Evolutionary conservation across 139 green algal genomes (phyloP).

Genomic region (Yamagishiella unicocca): DNA sequence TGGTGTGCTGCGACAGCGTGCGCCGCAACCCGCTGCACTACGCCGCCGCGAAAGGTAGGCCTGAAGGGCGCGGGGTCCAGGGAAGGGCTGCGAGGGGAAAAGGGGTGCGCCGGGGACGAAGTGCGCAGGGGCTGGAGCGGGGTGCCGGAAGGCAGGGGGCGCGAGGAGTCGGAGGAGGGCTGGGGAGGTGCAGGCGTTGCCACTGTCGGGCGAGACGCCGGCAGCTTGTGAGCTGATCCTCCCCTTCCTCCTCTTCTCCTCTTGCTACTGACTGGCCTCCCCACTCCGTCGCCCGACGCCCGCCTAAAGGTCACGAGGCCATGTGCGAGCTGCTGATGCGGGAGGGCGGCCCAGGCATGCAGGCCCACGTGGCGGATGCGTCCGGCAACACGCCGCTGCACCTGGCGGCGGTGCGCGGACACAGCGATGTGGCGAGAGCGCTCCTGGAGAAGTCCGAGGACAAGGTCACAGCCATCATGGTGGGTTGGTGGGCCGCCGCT

Average conservation of each 20-base stretch:
- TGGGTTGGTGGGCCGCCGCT: background rate
- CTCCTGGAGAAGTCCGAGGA: background rate
- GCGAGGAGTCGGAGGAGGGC: too few relatives aligned
- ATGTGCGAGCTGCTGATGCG: background rate
- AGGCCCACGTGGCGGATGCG: background rate
- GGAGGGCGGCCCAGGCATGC: background rate
- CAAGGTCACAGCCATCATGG: background rate
- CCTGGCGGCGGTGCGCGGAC: slow-evolving; percentile 14
- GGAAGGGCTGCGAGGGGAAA: too few relatives aligned
- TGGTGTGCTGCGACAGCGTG: background rate
- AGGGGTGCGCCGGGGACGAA: too few relatives aligned
- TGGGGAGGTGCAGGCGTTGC: too few relatives aligned
- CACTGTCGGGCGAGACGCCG: too few relatives aligned
- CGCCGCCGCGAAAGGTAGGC: slow-evolving; percentile 26
- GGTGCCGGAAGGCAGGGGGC: too few relatives aligned
- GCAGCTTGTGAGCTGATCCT: too few relatives aligned
- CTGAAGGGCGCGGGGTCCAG: too few relatives aligned
- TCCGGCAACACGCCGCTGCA: slow-evolving; percentile 22
- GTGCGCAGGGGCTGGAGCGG: too few relatives aligned
- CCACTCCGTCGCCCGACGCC: too few relatives aligned
- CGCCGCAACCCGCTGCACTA: slow-evolving; percentile 11
- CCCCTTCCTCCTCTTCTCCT: background rate
- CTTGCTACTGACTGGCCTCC: too few relatives aligned
- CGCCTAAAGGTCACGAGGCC: background rate
- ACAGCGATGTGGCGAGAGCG: background rate